Evolutionary conservation across 352 stramenopile species (phyloP).

Genomic region (Globisporangium yorkense): DNA sequence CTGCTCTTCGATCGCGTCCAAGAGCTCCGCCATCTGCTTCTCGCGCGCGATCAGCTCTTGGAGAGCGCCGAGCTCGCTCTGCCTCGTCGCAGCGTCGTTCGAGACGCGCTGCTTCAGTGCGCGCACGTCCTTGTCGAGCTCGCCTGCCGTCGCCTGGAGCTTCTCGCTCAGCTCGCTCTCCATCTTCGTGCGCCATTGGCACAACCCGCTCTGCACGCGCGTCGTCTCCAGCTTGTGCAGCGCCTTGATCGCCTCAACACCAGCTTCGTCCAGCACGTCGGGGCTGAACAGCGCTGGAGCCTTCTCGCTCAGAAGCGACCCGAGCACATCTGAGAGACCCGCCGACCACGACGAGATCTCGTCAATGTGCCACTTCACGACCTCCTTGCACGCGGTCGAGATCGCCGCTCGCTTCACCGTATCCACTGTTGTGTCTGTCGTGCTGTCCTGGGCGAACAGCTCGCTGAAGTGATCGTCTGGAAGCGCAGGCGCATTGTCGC

Average conservation of each 20-base stretch:
- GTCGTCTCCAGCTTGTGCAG: slow-evolving; percentile 40
- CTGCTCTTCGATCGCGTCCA: slow-evolving; percentile 81
- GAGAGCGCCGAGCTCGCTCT: slow-evolving; percentile 52
- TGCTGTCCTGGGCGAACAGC: slow-evolving; percentile 2
- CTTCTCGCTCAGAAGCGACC: slow-evolving; percentile 38
- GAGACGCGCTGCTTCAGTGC: slow-evolving; percentile 31
- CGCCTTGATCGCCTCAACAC: slow-evolving; percentile 32
- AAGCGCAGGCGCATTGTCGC: slow-evolving; percentile 12
- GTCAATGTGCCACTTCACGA: slow-evolving; percentile 36
- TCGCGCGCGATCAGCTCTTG: slow-evolving; percentile 67
- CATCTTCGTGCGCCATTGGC: slow-evolving; percentile 53
- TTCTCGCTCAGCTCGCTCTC: slow-evolving; percentile 40
- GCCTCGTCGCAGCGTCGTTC: slow-evolving; percentile 29
- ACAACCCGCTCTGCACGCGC: slow-evolving; percentile 51
- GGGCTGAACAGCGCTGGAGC: slow-evolving; percentile 37
- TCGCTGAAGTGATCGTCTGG: slow-evolving; percentile 12
- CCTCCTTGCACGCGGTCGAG: slow-evolving; percentile 28
- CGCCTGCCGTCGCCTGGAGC: slow-evolving; percentile 25
- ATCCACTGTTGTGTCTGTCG: slow-evolving; percentile 8
- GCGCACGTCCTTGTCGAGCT: slow-evolving; percentile 40
- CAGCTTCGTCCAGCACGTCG: slow-evolving; percentile 24
- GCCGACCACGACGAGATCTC: slow-evolving; percentile 48
- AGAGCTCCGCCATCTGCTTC: slow-evolving; percentile 52
- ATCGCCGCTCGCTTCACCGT: slow-evolving; percentile 33
- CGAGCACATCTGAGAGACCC: slow-evolving; percentile 35